Conservation (phyloP, 257 asterid species). For the Jacaranda copaia region DNA sequence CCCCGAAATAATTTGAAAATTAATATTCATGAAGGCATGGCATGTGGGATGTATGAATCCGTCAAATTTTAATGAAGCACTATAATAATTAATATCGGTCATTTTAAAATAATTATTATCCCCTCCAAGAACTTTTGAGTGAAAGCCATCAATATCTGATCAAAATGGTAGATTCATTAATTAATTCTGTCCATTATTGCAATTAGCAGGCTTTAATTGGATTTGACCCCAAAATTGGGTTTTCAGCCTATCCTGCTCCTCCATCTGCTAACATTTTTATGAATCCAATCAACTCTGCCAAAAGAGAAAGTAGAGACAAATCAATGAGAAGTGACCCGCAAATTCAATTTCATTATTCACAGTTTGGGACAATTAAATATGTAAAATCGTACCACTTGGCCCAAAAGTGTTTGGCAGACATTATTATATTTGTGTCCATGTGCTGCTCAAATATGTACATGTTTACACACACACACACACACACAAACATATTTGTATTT, state of each 20-base stretch:
- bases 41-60: constrained; percentile 32
- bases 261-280: constrained; percentile 35
- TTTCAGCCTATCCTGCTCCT: constrained; percentile 9
- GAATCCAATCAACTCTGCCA: constrained; percentile 36
- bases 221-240: too few species aligned
- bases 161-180: not conserved
- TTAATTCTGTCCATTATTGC: not conserved
- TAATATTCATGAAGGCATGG: constrained; percentile 27
- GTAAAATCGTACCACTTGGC: constrained; percentile 20
- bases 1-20: not conserved
- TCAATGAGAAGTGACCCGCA: constrained; percentile 37
- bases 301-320: constrained; percentile 38
- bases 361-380: constrained; percentile 18
- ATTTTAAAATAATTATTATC: not conserved
- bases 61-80: not conserved
- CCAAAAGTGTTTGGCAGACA: not conserved
- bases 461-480: too few species aligned
- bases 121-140: constrained; percentile 25
- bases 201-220: constrained; percentile 12
- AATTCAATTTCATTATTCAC: constrained; percentile 11
- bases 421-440: too few species aligned
- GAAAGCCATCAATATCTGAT: not conserved
- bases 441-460: not conserved
- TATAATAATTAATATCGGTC: not conserved
- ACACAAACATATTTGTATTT: too few species aligned